Percentiles rank a stretch among this genome's conserved stretches.
phyloP scores from a whole-genome alignment of 805 yeast genomes.

The Blastobotrys muscicola region DNA sequence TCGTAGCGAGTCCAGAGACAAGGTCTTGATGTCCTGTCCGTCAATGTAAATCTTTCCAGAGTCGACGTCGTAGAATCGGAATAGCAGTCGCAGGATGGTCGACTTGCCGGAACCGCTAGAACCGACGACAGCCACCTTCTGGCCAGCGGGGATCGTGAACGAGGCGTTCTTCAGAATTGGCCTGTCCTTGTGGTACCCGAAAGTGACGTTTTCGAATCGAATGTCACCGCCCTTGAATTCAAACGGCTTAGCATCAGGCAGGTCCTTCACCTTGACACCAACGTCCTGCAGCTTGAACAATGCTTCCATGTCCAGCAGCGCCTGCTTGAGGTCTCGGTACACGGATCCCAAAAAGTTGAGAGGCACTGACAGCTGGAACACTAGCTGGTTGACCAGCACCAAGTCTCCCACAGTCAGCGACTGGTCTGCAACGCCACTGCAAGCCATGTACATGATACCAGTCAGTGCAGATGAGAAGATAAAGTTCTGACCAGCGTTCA shows the following conservation, averaged over 20 bases:
- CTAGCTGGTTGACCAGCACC: conserved; percentile 89
- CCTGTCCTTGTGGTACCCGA: conserved; percentile 84
- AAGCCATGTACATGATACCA: conserved; percentile 97
- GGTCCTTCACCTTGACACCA: conserved; percentile 54
- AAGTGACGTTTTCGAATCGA: conserved; percentile 79
- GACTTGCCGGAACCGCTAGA: conserved; percentile 96
- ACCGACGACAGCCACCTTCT: conserved; percentile 89
- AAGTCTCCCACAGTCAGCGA: conserved; percentile 85
- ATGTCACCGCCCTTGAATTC: conserved; percentile 65
- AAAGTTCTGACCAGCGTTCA: conserved; percentile 70
- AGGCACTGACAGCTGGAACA: conserved; percentile 92
- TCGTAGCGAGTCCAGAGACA: conserved; percentile 68
- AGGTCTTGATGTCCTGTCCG: conserved; percentile 75
- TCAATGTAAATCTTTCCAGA: conserved; percentile 74
- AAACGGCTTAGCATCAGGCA: conserved; percentile 54
- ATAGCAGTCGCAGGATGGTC: conserved; percentile 71
- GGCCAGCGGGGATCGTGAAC: conserved; percentile 83
- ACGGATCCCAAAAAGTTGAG: conserved; percentile 91
- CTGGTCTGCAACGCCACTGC: conserved; percentile 82
- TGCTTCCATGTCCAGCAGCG: conserved; percentile 91
- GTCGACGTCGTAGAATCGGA: conserved; percentile 80
- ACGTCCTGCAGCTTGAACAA: conserved; percentile 76
- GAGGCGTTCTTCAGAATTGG: conserved; percentile 74
- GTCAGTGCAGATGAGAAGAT: conserved; percentile 84
- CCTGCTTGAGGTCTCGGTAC: conserved; percentile 87